Base-by-base conservation (phyloP, 78 protist genomes). In the Anaeramoeba flamelloides region DNA sequence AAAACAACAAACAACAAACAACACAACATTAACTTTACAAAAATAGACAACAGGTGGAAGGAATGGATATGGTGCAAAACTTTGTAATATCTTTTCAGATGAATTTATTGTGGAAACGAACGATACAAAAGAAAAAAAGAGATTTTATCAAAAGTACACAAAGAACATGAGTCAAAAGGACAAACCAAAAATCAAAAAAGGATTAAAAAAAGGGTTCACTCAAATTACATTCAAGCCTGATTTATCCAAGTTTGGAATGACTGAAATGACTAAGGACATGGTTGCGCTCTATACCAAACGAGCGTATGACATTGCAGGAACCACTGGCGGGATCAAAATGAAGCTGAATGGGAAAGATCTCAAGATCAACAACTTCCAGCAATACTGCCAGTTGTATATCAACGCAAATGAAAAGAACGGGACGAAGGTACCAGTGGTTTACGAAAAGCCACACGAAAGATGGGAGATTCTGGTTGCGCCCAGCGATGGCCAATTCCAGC, bases 11-110 rank as follows among this genome's bases (percentile, higher is more conserved):
- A n/a, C n/a, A n/a, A n/a, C n/a, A n/a, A n/a, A n/a, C n/a, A n/a
- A n/a, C n/a, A n/a, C n/a, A n/a, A n/a, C n/a, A n/a, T n/a, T n/a
- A n/a, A n/a, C n/a, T n/a, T n/a, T n/a, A n/a, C n/a, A n/a, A n/a
- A n/a, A n/a, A n/a, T n/a, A n/a, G n/a, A n/a, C n/a, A n/a, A n/a
- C n/a, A 26, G 69, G 69, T 26, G 69, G 69, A 17, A 32, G 3
- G 32, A 41, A 79, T 1, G 78, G 39, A 0, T 39, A 2, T 34
- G 87, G 87, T 1, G 99, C 99, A 33, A 97, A 97, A 85, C 92
- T 96, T 33, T 82, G 98, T 81, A 97, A 97, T 86, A 95, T 96
- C 36, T 96, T 92, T 89, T 88, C 92, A 12, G 39, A 38, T 17
- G 74, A 79, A 32, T 53, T 53, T 53, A 53, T 53, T 53, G 69